These are phyloP conservation scores for Diplodia corticola DNA, from an alignment of 2,329 filamentous ascomycete genomes.

Conservation along the genomic window DNA sequence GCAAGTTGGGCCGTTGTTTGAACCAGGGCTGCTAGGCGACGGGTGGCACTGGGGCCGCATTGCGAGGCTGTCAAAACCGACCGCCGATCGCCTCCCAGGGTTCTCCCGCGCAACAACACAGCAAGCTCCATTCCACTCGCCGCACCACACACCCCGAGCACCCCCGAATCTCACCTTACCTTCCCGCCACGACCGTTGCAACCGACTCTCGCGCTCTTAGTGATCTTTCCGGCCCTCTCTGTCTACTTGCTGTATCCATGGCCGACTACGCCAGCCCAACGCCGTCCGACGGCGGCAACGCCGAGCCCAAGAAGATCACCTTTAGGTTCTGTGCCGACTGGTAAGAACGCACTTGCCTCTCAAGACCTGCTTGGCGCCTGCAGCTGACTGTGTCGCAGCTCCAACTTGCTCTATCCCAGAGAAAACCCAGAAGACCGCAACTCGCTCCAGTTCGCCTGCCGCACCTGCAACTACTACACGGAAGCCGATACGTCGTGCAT, in stretches of 20 bases:
- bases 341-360: constrained; percentile 42
- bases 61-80: constrained; percentile 6
- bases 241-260: not conserved
- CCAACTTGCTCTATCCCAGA: constrained; percentile 96
- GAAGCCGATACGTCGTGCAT: constrained; percentile 85
- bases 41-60: constrained; percentile 3
- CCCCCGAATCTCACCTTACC: not conserved
- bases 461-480: constrained; percentile 90
- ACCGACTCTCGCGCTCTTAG: not conserved
- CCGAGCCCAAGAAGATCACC: constrained; percentile 70
- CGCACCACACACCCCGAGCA: not conserved
- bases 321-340: constrained; percentile 99
- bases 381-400: constrained; percentile 51
- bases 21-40: not conserved
- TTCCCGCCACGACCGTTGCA: not conserved
- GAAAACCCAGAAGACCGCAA: constrained; percentile 83
- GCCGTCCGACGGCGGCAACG: constrained; percentile 38
- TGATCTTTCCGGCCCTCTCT: not conserved
- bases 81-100: constrained; percentile 15
- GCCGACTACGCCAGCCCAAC: constrained; percentile 30
- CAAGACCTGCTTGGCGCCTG: not conserved
- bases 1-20: not conserved
- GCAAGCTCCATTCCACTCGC: constrained; percentile 3
- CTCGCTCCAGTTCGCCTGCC: constrained; percentile 85
- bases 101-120: constrained; percentile 9